Evolutionary conservation across 495 filamentous ascomycete genomes (phyloP).

Genomic region (Parathielavia hyrcaniae): DNA sequence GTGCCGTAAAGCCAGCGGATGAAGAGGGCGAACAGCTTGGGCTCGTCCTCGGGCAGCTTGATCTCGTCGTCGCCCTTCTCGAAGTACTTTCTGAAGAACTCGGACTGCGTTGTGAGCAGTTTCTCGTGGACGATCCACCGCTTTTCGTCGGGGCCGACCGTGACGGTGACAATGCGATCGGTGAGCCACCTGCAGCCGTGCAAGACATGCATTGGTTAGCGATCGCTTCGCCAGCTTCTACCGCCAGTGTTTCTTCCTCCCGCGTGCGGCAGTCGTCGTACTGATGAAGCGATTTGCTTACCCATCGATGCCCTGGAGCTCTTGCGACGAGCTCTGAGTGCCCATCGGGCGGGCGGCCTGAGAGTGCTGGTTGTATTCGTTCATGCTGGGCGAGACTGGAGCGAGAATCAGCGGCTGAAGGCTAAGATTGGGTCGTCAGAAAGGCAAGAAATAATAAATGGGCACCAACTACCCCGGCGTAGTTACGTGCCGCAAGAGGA

Average conservation of each 20-base stretch:
- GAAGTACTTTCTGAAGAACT: slow-evolving; percentile 21
- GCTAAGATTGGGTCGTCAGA: not conserved
- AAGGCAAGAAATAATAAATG: not conserved
- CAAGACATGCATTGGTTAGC: not conserved
- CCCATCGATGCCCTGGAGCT: slow-evolving; percentile 1
- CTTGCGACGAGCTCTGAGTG: not conserved
- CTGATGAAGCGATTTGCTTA: not conserved
- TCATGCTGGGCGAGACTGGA: not conserved
- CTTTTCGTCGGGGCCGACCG: slow-evolving; percentile 18
- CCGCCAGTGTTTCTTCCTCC: not conserved
- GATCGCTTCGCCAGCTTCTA: not conserved
- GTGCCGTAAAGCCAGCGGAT: slow-evolving; percentile 32
- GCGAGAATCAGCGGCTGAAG: not conserved
- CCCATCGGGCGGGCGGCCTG: not conserved
- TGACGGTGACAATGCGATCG: slow-evolving; percentile 23
- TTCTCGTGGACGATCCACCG: slow-evolving; percentile 26
- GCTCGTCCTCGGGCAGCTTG: slow-evolving; percentile 17
- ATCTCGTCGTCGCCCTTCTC: slow-evolving; percentile 6
- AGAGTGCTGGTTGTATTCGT: not conserved
- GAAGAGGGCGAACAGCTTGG: slow-evolving; percentile 25
- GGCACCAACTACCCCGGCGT: not conserved
- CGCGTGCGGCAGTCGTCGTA: no score
- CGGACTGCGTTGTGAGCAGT: slow-evolving; percentile 22
- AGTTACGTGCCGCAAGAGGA: no score
- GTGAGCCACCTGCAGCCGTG: slow-evolving; percentile 18